A percentile compares a stretch with the other conserved stretches of the same genome.
These are phyloP conservation scores for Aleurites moluccanus DNA, from an alignment of 441 rosid species.

Conservation along the genomic window DNA sequence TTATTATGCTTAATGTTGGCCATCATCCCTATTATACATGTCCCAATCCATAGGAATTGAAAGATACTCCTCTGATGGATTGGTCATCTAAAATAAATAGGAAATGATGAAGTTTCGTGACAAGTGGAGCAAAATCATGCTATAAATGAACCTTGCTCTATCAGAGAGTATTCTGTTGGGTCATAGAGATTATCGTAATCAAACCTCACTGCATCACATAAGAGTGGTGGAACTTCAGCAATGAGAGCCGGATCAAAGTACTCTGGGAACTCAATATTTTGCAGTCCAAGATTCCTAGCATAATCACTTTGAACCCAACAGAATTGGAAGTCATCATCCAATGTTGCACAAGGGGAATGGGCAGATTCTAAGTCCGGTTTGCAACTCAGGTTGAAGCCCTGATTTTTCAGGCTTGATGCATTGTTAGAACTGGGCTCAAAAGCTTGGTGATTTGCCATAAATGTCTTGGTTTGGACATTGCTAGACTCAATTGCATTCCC, in stretches of 20 bases:
- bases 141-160: conserved; percentile 69
- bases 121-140: conserved; percentile 39
- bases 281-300: conserved; percentile 51
- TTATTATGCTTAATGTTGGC: conserved; percentile 32
- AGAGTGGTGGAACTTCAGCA: conserved; percentile 48
- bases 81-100: conserved; percentile 24
- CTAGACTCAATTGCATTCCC: conserved; percentile 29
- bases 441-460: conserved; percentile 36
- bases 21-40: conserved; percentile 38
- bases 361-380: conserved; percentile 40
- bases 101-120: conserved; percentile 12
- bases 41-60: conserved; percentile 33
- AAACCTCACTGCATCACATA: conserved; percentile 52
- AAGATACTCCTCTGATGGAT: conserved; percentile 23
- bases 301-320: conserved; percentile 58
- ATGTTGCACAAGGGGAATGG: conserved; percentile 32
- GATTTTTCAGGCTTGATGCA: conserved; percentile 38
- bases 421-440: conserved; percentile 37
- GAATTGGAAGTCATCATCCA: conserved; percentile 49
- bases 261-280: conserved; percentile 44
- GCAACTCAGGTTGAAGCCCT: conserved; percentile 35
- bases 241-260: conserved; percentile 39
- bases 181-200: conserved; percentile 60
- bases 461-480: conserved; percentile 36
- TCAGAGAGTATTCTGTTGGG: conserved; percentile 55